These are phyloP conservation scores for Chlamydomonas applanata DNA, from an alignment of 139 green algal species.

Conservation along the genomic window DNA sequence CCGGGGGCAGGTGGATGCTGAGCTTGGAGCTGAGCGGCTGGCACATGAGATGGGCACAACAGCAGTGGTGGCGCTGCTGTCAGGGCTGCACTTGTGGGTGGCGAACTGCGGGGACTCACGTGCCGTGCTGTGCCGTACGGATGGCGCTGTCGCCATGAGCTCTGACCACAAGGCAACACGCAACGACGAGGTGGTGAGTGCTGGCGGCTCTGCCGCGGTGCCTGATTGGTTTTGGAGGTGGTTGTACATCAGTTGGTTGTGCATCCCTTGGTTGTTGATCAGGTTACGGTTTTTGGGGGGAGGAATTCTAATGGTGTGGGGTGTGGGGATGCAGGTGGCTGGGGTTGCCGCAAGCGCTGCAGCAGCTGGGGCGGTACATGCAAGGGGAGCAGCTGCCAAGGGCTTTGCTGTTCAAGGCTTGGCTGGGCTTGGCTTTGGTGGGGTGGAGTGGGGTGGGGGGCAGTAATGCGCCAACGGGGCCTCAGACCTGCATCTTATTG, in stretches of 20 bases:
- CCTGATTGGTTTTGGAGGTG: neutral
- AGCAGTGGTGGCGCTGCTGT: conserved; percentile 78
- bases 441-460: too few relatives aligned
- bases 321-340: too few relatives aligned
- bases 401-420: too few relatives aligned
- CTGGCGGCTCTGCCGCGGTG: conserved; percentile 1
- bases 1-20: conserved; percentile 12
- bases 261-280: neutral
- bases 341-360: too few relatives aligned
- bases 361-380: too few relatives aligned
- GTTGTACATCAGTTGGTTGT: neutral
- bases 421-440: too few relatives aligned
- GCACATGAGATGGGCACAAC: conserved; percentile 73
- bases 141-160: conserved; percentile 58
- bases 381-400: too few relatives aligned
- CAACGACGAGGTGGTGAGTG: conserved; percentile 63
- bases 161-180: conserved; percentile 73
- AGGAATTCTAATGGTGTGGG: too few relatives aligned
- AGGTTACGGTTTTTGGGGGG: too few relatives aligned
- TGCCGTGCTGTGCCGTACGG: conserved; percentile 67
- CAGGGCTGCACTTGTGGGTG: conserved; percentile 65
- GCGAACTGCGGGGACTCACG: conserved; percentile 84
- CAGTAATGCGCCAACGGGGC: too few relatives aligned
- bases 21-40: conserved; percentile 14
- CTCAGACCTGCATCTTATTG: too few relatives aligned